Evolutionary conservation across 148 eudicot species (phyloP).

Genomic region (Rhododendron molle): DNA sequence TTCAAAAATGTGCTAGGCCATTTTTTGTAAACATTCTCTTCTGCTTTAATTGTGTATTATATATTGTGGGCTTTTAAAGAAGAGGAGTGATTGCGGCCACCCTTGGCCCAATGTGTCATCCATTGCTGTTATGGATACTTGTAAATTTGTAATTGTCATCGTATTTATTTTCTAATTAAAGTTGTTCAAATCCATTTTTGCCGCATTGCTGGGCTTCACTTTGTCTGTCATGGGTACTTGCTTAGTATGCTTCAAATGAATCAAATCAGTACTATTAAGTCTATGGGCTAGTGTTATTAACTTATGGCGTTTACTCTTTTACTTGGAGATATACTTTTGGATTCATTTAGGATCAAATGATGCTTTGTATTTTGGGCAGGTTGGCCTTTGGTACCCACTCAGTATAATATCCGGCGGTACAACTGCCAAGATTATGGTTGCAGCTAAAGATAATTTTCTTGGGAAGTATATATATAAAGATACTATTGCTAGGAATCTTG

Average conservation of each 20-base stretch:
- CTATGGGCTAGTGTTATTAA: not conserved
- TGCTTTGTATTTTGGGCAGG: slow-evolving; percentile 41
- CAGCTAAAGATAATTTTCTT: slow-evolving; percentile 88
- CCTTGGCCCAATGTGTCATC: not conserved
- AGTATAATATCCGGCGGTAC: slow-evolving; percentile 85
- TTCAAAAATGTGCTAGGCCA: not conserved
- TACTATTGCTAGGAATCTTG: slow-evolving; percentile 80
- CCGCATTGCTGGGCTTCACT: not conserved
- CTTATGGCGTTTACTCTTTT: not conserved
- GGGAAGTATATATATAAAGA: slow-evolving; percentile 97
- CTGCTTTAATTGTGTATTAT: not conserved
- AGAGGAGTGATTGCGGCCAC: not conserved
- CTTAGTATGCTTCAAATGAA: not conserved
- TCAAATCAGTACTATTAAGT: not conserved
- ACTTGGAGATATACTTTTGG: not conserved
- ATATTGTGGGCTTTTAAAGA: not conserved
- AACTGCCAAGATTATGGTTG: slow-evolving; percentile 97
- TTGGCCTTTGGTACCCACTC: slow-evolving; percentile 86
- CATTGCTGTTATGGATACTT: not conserved
- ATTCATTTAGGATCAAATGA: not conserved
- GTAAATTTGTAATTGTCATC: not conserved
- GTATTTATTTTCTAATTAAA: not conserved
- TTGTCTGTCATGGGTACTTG: not conserved
- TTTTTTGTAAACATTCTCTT: not conserved
- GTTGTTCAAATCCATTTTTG: not conserved